These are phyloP conservation scores for Bimuria novae-zelandiae DNA, from an alignment of 2,329 filamentous ascomycete species.

Conservation along the genomic window DNA sequence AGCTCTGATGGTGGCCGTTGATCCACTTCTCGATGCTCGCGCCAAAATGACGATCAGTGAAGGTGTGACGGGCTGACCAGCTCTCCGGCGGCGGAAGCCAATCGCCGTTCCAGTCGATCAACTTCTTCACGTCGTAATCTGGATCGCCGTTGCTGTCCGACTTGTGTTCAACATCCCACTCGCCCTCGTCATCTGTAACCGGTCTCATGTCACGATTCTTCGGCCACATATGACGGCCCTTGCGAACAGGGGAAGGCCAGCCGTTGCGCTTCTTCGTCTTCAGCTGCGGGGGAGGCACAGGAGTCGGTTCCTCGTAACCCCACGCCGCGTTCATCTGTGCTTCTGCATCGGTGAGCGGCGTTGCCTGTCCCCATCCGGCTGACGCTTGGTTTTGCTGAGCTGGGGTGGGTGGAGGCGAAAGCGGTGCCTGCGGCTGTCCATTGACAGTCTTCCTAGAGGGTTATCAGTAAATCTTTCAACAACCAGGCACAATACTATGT, in stretches of 20 bases:
- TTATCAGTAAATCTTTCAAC: not conserved
- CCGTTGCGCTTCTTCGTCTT: constrained; percentile 19
- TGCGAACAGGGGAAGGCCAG: constrained; percentile 13
- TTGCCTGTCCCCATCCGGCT: not conserved
- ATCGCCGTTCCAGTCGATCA: constrained; percentile 53
- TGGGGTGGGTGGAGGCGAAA: constrained; percentile 13
- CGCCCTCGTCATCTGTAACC: constrained; percentile 19
- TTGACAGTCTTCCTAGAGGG: not conserved
- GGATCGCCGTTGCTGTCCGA: constrained; percentile 40
- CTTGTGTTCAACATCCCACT: constrained; percentile 26
- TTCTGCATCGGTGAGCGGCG: not conserved
- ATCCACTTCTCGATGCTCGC: constrained; percentile 42
- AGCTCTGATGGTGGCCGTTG: constrained; percentile 17
- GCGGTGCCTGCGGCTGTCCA: constrained; percentile 9
- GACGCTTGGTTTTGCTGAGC: not conserved
- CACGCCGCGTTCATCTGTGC: not conserved
- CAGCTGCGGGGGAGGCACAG: not conserved
- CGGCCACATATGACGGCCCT: constrained; percentile 25
- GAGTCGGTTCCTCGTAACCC: constrained; percentile 17
- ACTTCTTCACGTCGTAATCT: constrained; percentile 41
- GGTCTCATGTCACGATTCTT: constrained; percentile 36
- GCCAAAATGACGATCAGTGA: constrained; percentile 36
- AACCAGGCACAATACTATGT: no score
- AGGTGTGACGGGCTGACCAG: constrained; percentile 49
- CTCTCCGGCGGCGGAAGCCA: constrained; percentile 53